phyloP scores from a whole-genome alignment of 768 basidiomycete genomes.

The Pleurotus cornucopiae region DNA sequence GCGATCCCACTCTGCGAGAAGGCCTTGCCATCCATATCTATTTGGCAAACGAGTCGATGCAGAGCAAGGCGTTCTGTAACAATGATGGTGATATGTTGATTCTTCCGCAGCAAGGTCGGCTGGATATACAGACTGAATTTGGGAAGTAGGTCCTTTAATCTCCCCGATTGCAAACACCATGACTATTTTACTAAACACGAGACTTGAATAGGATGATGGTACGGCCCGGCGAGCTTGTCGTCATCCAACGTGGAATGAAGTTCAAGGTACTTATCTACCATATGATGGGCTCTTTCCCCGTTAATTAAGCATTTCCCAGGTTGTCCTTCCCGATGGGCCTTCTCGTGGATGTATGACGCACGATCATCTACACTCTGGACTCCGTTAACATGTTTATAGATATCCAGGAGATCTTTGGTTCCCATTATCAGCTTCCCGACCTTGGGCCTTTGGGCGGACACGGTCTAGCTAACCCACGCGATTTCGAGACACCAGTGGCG shows the following conservation, averaged over 20 bases:
- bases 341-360: conserved; percentile 52
- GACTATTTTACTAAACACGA: not conserved
- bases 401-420: conserved; percentile 60
- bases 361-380: not conserved
- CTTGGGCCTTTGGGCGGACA: conserved; percentile 63
- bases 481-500: conserved; percentile 64
- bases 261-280: conserved; percentile 44
- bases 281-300: not conserved
- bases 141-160: conserved; percentile 42
- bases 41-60: conserved; percentile 56
- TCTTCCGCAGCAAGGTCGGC: conserved; percentile 57
- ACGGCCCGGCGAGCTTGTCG: conserved; percentile 57
- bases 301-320: conserved; percentile 20
- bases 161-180: not conserved
- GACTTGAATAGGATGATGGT: conserved; percentile 46
- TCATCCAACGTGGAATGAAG: conserved; percentile 64
- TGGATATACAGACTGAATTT: conserved; percentile 69
- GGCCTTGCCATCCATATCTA: conserved; percentile 66
- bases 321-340: conserved; percentile 52
- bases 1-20: conserved; percentile 58
- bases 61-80: conserved; percentile 55
- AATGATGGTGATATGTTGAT: conserved; percentile 67
- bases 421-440: conserved; percentile 60
- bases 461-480: conserved; percentile 61
- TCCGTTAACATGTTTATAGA: conserved; percentile 27